Evolutionary conservation across 1,284 basidiomycete species (phyloP), one percentile per base, ranked within the genome.

Genomic region (Tilletia horrida): DNA sequence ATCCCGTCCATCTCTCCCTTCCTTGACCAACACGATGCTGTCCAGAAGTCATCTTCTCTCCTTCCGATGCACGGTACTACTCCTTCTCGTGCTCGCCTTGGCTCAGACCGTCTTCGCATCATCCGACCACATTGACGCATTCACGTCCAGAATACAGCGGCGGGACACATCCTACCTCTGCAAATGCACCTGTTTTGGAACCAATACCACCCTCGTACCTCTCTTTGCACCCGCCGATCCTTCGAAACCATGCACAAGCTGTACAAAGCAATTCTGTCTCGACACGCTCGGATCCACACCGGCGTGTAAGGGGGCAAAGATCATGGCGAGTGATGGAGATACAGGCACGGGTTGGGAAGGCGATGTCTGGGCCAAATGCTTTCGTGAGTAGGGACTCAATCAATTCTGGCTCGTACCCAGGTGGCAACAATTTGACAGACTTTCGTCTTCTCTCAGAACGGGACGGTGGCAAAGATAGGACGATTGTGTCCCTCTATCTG

Each of bases 101-200:
- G 23, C 50, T 7, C n/a, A 14, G 1, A 27, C 6, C 21, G 11
- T 21, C 21, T 16, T 27, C 21, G 50, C 50, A 6, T 23, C 27
- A 21, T 21, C 50, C 11, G 27, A 21, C 23, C 23, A 27, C 50
- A 27, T 13, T 21, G 25, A 14, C 55, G 6, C 29, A 35, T 29
- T 27, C 27, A 31, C 55, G 16, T 9, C 25, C 29, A 42, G 43
- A 11, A n/a, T 14, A 47, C 40, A 47, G 25, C 31, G 27, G 23
- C 55, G 55, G 27, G 55, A 59, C 55, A 31, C 65, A 3, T 40
- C 69, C 29, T 73, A 79, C 65, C 71, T 81, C 23, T 82, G 80
- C 77, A 80, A 81, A 52, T 82, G 80, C 71, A 82, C 79, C 23
- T 82, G 81, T 63, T 82, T 81, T 71, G 69, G 71, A 35, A 81